Percentiles rank a stretch among this genome's conserved stretches.
These are phyloP conservation scores for Papiliotrema fonsecae DNA, from an alignment of 1,284 basidiomycete species.

Conservation along the genomic window DNA sequence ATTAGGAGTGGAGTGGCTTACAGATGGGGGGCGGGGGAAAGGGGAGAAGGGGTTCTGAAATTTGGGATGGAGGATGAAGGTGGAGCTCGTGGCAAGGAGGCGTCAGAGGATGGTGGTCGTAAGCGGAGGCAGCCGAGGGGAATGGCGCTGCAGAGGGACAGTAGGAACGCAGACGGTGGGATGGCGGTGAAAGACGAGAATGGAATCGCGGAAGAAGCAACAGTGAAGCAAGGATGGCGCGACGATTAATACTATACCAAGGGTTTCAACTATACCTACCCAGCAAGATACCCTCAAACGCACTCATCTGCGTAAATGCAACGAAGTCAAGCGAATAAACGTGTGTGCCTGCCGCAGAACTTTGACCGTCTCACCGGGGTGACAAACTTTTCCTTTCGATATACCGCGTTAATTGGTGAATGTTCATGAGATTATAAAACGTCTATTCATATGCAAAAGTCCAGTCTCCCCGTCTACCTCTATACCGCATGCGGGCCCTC, in stretches of 20 bases:
- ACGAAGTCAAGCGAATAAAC: not conserved
- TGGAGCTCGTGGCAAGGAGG: not conserved
- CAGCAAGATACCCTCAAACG: not conserved
- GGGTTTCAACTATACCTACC: constrained; percentile 1
- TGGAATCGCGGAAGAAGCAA: constrained; percentile 76
- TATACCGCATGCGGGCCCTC: too few relatives aligned
- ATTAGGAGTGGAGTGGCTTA: not conserved
- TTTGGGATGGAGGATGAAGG: not conserved
- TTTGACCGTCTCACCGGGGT: too few relatives aligned
- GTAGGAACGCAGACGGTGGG: constrained; percentile 22
- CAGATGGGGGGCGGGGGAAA: not conserved
- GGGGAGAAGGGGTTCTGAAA: not conserved
- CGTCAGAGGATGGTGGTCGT: constrained; percentile 52
- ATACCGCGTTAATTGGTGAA: not conserved
- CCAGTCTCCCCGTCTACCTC: not conserved
- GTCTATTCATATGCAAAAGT: not conserved
- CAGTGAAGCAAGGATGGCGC: constrained; percentile 74
- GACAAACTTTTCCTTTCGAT: too few relatives aligned
- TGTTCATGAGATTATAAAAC: not conserved
- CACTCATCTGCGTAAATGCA: not conserved
- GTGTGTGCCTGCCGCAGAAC: too few relatives aligned
- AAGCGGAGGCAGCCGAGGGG: constrained; percentile 52
- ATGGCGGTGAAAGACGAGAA: constrained; percentile 43
- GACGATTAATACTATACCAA: not conserved
- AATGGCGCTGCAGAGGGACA: constrained; percentile 51